These are phyloP conservation scores for Phytophthora vignae DNA, from an alignment of 352 stramenopile species.

Conservation along the genomic window DNA sequence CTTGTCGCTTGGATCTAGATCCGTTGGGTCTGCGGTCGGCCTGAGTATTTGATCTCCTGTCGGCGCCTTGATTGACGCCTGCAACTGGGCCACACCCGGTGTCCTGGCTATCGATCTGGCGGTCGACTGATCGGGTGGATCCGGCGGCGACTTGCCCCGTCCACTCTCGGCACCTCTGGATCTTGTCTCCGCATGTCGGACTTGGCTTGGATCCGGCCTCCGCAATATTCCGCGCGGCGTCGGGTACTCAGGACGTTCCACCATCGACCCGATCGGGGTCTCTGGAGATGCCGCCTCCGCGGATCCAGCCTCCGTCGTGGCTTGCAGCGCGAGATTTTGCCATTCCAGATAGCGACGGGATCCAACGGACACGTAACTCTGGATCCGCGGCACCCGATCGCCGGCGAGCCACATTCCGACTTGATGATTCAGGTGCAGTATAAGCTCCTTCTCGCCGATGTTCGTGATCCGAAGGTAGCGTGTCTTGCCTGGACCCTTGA, in stretches of 20 bases:
- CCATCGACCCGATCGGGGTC: background rate
- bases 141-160: too few relatives aligned
- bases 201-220: background rate
- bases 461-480: constrained; percentile 18
- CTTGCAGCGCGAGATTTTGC: constrained; percentile 14
- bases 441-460: background rate
- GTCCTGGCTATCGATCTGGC: too few relatives aligned
- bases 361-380: constrained; percentile 12
- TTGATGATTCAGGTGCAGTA: background rate
- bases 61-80: too few relatives aligned
- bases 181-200: too few relatives aligned
- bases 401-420: constrained; percentile 13
- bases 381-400: constrained; percentile 8
- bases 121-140: too few relatives aligned
- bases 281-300: background rate
- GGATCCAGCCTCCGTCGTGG: background rate
- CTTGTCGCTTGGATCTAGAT: too few relatives aligned
- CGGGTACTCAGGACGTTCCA: background rate
- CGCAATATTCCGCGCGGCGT: background rate
- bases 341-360: constrained; percentile 9
- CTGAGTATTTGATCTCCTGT: too few relatives aligned
- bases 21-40: too few relatives aligned
- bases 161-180: too few relatives aligned
- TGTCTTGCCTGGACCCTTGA: background rate
- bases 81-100: too few relatives aligned